A percentile compares a stretch with the other conserved stretches of the same genome.
phyloP scores from a whole-genome alignment of 805 yeast species.

The Lipomyces chichibuensis region DNA sequence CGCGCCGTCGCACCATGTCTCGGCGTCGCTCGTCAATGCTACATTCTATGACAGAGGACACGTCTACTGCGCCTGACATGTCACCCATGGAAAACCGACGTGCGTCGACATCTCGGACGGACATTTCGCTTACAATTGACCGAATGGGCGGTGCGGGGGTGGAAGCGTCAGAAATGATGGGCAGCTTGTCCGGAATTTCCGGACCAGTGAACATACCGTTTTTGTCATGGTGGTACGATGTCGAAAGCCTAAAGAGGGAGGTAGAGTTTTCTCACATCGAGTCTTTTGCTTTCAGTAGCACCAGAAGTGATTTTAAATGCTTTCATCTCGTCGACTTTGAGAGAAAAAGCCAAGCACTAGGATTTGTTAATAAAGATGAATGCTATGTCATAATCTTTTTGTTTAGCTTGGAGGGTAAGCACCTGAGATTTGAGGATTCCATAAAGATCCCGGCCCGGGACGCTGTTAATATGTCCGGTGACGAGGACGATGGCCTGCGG shows the following conservation, averaged over 20 bases:
- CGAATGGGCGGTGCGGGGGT: slow-evolving; percentile 46
- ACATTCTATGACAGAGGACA: slow-evolving; percentile 26
- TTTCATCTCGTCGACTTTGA: slow-evolving; percentile 41
- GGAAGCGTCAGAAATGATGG: slow-evolving; percentile 10
- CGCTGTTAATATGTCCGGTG: slow-evolving; percentile 14
- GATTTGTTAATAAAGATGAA: slow-evolving; percentile 53
- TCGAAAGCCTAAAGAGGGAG: slow-evolving; percentile 38
- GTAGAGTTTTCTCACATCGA: slow-evolving; percentile 33
- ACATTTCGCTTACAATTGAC: slow-evolving; percentile 28
- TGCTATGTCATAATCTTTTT: slow-evolving; percentile 56
- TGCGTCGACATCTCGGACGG: slow-evolving; percentile 21
- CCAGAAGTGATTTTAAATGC: neutral
- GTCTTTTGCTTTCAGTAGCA: slow-evolving; percentile 18
- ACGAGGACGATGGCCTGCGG: slow-evolving; percentile 5
- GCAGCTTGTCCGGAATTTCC: neutral
- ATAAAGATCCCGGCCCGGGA: slow-evolving; percentile 43
- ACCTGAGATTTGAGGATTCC: slow-evolving; percentile 45
- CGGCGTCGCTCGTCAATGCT: slow-evolving; percentile 29
- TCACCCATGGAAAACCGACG: slow-evolving; percentile 14
- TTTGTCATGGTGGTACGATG: slow-evolving; percentile 31
- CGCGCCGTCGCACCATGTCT: slow-evolving; percentile 26
- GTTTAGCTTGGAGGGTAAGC: slow-evolving; percentile 40
- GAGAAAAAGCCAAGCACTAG: slow-evolving; percentile 58
- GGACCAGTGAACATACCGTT: slow-evolving; percentile 6
- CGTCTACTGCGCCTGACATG: slow-evolving; percentile 6